These are phyloP conservation scores for Russula griseocarnosa DNA, from an alignment of 768 basidiomycete species.

Conservation along the genomic window DNA sequence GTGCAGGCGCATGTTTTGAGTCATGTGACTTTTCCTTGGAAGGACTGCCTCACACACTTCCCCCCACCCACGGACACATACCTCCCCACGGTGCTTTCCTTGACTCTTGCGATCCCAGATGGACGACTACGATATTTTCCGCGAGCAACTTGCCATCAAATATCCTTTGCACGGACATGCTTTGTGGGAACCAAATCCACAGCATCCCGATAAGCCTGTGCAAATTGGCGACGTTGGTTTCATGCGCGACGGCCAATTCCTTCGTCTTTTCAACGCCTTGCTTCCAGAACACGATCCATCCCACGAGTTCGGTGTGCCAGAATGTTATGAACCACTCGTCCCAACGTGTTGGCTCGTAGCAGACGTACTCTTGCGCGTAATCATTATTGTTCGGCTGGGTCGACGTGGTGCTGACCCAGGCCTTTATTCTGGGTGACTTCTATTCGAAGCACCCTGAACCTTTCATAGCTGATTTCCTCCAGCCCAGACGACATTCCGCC, in stretches of 20 bases:
- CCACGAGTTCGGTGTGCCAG: not conserved
- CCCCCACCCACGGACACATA: no score
- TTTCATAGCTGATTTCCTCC: not conserved
- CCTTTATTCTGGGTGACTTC: not conserved
- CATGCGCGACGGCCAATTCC: slow-evolving; percentile 24
- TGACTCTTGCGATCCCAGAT: not conserved
- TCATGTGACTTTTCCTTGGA: no score
- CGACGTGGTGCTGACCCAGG: not conserved
- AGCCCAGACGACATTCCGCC: not conserved
- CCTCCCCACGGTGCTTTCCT: no score
- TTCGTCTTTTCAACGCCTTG: slow-evolving; percentile 25
- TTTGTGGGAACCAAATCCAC: slow-evolving; percentile 25
- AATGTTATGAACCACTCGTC: not conserved
- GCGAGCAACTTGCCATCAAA: slow-evolving; percentile 5
- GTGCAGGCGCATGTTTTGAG: no score
- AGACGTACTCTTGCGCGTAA: not conserved
- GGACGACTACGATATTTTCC: slow-evolving; percentile 16
- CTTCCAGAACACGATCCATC: slow-evolving; percentile 9
- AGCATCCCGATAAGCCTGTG: not conserved
- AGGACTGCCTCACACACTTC: no score
- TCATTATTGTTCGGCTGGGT: not conserved
- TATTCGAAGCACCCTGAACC: not conserved
- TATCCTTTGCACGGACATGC: slow-evolving; percentile 11
- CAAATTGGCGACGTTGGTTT: slow-evolving; percentile 29
- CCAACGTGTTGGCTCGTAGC: not conserved